Conservation (phyloP, 2,329 filamentous ascomycete genomes). For the Talaromyces sp. region DNA sequence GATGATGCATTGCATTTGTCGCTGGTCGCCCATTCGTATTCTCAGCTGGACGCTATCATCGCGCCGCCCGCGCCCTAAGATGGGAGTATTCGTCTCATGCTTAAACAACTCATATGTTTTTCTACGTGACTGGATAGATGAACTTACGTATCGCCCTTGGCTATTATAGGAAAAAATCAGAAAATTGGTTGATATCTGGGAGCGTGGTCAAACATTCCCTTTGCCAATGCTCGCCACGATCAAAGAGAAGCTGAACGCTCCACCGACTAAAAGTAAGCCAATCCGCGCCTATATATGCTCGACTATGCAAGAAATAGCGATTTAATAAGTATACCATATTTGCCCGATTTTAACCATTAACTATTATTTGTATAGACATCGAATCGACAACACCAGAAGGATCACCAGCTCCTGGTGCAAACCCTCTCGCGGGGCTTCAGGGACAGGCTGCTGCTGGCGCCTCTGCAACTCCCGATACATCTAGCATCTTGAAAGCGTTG, state of each 20-base stretch:
- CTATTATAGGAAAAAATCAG: slow-evolving; percentile 82
- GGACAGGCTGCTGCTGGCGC: slow-evolving; percentile 28
- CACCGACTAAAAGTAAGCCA: slow-evolving; percentile 61
- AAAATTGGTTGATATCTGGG: slow-evolving; percentile 97
- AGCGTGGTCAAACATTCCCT: slow-evolving; percentile 90
- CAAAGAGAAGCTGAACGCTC: slow-evolving; percentile 71
- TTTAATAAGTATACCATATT: neutral
- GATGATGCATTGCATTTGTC: slow-evolving; percentile 21
- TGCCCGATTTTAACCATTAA: neutral
- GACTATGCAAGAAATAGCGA: neutral
- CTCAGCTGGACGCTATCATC: slow-evolving; percentile 23
- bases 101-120: slow-evolving; percentile 1
- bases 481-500: slow-evolving; percentile 71
- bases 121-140: slow-evolving; percentile 29
- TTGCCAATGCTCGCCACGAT: slow-evolving; percentile 73
- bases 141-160: slow-evolving; percentile 49
- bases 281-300: slow-evolving; percentile 7
- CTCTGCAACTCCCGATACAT: slow-evolving; percentile 52
- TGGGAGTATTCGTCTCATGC: slow-evolving; percentile 14
- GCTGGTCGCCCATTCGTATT: slow-evolving; percentile 10
- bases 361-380: slow-evolving; percentile 47
- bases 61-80: slow-evolving; percentile 21
- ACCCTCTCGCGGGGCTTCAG: slow-evolving; percentile 35
- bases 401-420: slow-evolving; percentile 46
- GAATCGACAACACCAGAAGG: slow-evolving; percentile 67